Conservation (phyloP, 495 filamentous ascomycete species). For the Aspergillus ellipticus region DNA sequence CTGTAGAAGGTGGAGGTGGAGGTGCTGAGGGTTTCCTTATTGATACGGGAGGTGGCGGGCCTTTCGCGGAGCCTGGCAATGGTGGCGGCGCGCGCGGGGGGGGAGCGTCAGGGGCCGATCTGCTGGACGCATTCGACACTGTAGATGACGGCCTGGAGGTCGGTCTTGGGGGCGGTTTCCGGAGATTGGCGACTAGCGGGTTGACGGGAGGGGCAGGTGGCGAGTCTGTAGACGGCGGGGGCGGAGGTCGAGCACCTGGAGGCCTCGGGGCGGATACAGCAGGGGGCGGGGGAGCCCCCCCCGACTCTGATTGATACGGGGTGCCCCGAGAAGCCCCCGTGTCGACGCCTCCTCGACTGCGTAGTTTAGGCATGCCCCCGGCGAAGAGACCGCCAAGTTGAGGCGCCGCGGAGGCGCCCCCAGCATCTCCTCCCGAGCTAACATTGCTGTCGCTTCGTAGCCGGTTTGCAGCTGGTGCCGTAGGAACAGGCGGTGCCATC, state of each 20-base stretch:
- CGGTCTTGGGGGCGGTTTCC: slow-evolving; percentile 53
- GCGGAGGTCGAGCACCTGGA: slow-evolving; percentile 51
- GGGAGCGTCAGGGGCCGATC: slow-evolving; percentile 46
- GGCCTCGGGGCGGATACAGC: slow-evolving; percentile 58
- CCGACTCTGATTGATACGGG: slow-evolving; percentile 76
- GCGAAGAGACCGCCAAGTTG: slow-evolving; percentile 89
- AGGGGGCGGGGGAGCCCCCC: slow-evolving; percentile 60
- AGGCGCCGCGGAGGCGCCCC: slow-evolving; percentile 57
- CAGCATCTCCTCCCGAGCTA: slow-evolving; percentile 41
- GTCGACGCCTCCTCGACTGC: slow-evolving; percentile 83
- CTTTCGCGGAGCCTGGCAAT: slow-evolving; percentile 51
- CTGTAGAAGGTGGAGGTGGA: slow-evolving; percentile 40
- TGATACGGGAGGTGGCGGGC: slow-evolving; percentile 44
- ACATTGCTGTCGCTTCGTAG: slow-evolving; percentile 81
- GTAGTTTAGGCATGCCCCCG: slow-evolving; percentile 91
- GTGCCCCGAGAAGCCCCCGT: slow-evolving; percentile 79
- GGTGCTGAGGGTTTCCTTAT: slow-evolving; percentile 39
- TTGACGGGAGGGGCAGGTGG: slow-evolving; percentile 50
- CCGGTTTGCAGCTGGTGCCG: slow-evolving; percentile 50
- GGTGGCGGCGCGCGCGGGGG: slow-evolving; percentile 66
- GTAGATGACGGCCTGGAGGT: slow-evolving; percentile 51
- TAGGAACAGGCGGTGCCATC: slow-evolving; percentile 74
- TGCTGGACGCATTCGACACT: slow-evolving; percentile 45
- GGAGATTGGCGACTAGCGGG: slow-evolving; percentile 56
- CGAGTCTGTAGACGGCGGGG: slow-evolving; percentile 52